These are phyloP conservation scores for Silene coronaria DNA, from an alignment of 179 eudicot species.

Conservation along the genomic window DNA sequence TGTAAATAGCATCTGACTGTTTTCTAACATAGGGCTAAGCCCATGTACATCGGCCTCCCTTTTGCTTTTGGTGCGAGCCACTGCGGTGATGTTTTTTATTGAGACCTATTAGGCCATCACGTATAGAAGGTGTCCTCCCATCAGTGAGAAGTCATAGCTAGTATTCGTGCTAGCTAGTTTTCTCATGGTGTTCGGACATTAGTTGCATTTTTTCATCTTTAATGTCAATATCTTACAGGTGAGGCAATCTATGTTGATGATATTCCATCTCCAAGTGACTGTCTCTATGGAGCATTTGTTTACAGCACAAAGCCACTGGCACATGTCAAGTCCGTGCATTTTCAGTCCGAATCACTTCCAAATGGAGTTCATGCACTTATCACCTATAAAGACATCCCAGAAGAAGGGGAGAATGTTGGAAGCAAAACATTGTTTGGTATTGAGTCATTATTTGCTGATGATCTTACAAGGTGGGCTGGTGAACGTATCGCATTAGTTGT, in stretches of 20 bases:
- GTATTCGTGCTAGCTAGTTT: background rate
- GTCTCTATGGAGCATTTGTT: slow-evolving; percentile 86
- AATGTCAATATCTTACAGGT: slow-evolving; percentile 40
- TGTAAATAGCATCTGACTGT: too few relatives aligned
- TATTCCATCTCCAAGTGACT: slow-evolving; percentile 80
- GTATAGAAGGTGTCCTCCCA: too few relatives aligned
- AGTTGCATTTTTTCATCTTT: background rate
- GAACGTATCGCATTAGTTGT: slow-evolving; percentile 83
- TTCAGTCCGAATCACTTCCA: slow-evolving; percentile 35
- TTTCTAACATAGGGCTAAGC: too few relatives aligned
- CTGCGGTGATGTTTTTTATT: too few relatives aligned
- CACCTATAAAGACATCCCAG: slow-evolving; percentile 68
- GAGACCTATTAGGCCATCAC: too few relatives aligned
- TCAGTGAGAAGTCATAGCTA: too few relatives aligned
- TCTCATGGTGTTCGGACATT: background rate
- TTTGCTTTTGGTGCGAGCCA: too few relatives aligned
- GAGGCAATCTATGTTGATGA: slow-evolving; percentile 92
- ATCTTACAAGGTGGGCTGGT: slow-evolving; percentile 62
- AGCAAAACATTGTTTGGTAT: slow-evolving; percentile 42
- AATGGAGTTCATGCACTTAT: slow-evolving; percentile 46
- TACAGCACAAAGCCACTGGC: slow-evolving; percentile 84
- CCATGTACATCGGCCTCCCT: too few relatives aligned
- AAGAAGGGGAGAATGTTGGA: slow-evolving; percentile 67
- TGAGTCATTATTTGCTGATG: slow-evolving; percentile 79
- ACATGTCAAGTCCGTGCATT: slow-evolving; percentile 47